A percentile compares a stretch with the other conserved stretches of the same genome.
These are phyloP conservation scores for Pouteria glomerata DNA, from an alignment of 148 eudicot genomes.

Conservation along the genomic window DNA sequence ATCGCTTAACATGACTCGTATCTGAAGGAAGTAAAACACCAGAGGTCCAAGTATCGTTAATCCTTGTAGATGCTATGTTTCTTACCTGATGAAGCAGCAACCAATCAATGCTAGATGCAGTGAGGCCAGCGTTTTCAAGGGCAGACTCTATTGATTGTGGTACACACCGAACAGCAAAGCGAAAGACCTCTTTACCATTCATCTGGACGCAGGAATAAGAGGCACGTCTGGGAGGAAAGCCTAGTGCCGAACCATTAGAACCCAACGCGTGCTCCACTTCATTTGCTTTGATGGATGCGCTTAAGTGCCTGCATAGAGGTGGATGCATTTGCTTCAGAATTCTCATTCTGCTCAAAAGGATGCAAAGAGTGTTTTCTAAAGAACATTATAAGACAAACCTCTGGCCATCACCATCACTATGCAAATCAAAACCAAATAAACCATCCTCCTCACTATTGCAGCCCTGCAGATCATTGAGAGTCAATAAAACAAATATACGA, in stretches of 20 bases:
- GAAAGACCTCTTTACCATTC: slow-evolving; percentile 93
- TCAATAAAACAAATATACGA: slow-evolving; percentile 3
- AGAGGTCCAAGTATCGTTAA: not conserved
- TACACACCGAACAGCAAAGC: slow-evolving; percentile 72
- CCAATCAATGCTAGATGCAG: slow-evolving; percentile 73
- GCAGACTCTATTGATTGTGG: slow-evolving; percentile 74
- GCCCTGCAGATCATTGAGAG: slow-evolving; percentile 40
- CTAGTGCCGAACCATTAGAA: slow-evolving; percentile 49
- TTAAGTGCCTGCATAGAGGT: slow-evolving; percentile 57
- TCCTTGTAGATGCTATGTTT: not conserved
- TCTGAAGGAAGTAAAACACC: too few relatives aligned
- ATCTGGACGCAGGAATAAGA: slow-evolving; percentile 69
- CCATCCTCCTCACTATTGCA: slow-evolving; percentile 83
- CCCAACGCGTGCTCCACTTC: slow-evolving; percentile 39
- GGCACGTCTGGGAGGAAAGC: slow-evolving; percentile 47
- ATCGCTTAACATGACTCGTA: too few relatives aligned
- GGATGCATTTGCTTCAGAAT: not conserved
- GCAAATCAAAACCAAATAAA: slow-evolving; percentile 81
- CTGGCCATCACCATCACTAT: slow-evolving; percentile 87
- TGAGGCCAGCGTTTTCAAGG: slow-evolving; percentile 70
- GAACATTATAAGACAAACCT: slow-evolving; percentile 37
- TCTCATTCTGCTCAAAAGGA: not conserved
- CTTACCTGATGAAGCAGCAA: slow-evolving; percentile 90
- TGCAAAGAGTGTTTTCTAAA: not conserved
- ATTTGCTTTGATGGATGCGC: slow-evolving; percentile 42